These are phyloP conservation scores for Entomophthora muscae DNA, from an alignment of 371 early-diverging fungal genomes.

Conservation along the genomic window DNA sequence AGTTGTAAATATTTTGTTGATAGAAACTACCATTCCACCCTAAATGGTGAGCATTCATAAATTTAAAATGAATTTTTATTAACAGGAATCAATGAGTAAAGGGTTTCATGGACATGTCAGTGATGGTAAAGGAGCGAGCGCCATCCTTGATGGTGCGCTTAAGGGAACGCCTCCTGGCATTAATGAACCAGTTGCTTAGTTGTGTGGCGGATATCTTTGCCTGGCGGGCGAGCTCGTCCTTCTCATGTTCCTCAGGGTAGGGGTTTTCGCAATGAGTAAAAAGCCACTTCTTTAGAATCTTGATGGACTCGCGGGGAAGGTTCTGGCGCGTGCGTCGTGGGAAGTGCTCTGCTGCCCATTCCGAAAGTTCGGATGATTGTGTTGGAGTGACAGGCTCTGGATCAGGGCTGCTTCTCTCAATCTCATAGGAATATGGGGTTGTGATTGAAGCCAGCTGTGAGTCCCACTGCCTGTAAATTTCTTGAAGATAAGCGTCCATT, in stretches of 20 bases:
- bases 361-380: neutral
- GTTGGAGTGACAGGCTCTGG: neutral
- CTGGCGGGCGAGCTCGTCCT: neutral
- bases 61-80: no score
- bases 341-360: neutral
- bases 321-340: neutral
- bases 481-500: neutral
- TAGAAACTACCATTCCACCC: no score
- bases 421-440: neutral
- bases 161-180: conserved; percentile 2
- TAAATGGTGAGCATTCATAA: no score
- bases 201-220: neutral
- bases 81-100: neutral
- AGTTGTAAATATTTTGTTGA: no score
- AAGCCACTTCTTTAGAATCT: neutral
- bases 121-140: neutral
- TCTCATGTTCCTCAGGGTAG: conserved; percentile 4
- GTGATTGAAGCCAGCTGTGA: neutral
- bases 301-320: neutral
- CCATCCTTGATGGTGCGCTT: neutral
- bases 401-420: neutral
- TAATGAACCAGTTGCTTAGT: conserved; percentile 5
- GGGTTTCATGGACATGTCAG: neutral
- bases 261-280: conserved; percentile 2
- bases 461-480: neutral